These are phyloP conservation scores for Begonia masoniana DNA, from an alignment of 306 rosid genomes.

Conservation along the genomic window DNA sequence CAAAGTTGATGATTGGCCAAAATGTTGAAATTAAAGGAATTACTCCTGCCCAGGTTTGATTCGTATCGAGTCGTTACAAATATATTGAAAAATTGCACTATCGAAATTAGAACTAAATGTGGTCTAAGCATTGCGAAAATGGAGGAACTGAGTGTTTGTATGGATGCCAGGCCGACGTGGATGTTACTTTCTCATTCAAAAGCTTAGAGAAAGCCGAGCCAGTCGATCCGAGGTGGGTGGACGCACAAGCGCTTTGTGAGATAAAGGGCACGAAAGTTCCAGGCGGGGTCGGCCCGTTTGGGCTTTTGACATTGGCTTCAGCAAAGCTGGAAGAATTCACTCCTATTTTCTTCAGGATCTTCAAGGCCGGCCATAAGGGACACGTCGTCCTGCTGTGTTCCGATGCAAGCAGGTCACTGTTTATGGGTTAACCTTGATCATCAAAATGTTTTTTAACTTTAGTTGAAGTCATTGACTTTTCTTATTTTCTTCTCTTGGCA, in stretches of 20 bases:
- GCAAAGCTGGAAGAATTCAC: constrained; percentile 56
- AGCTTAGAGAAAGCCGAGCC: constrained; percentile 60
- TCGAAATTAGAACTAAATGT: too few species aligned
- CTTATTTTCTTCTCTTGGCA: constrained; percentile 11
- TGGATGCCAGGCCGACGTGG: constrained; percentile 63
- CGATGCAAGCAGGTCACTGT: constrained; percentile 58
- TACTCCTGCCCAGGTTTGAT: constrained; percentile 56
- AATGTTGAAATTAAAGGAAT: constrained; percentile 49
- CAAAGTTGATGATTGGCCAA: constrained; percentile 30
- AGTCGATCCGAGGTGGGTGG: constrained; percentile 59
- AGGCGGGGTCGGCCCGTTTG: constrained; percentile 90
- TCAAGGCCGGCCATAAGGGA: constrained; percentile 28
- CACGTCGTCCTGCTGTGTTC: constrained; percentile 63
- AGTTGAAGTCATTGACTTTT: neutral
- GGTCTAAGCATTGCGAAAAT: too few species aligned
- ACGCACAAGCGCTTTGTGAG: constrained; percentile 42
- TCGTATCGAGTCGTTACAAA: neutral
- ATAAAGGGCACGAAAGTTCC: constrained; percentile 34
- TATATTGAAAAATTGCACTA: neutral
- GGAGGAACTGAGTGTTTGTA: too few species aligned
- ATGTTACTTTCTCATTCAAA: constrained; percentile 47
- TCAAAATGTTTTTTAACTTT: too few species aligned
- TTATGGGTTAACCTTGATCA: neutral
- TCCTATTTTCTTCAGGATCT: constrained; percentile 77
- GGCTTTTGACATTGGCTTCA: constrained; percentile 70